These are phyloP conservation scores for Clarireedia monteithiana DNA, from an alignment of 2,329 filamentous ascomycete species.

Conservation along the genomic window DNA sequence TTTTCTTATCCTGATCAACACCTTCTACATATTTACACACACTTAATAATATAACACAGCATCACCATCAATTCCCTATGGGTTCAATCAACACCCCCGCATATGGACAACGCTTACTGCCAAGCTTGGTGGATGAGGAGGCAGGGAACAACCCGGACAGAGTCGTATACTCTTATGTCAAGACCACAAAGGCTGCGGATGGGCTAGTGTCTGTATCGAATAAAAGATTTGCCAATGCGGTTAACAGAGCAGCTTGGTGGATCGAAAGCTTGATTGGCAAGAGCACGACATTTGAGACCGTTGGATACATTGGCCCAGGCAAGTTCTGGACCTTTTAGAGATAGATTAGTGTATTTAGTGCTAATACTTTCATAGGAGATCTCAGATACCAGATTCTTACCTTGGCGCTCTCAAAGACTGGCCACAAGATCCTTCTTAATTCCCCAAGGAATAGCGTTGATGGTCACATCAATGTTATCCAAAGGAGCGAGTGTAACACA, in stretches of 20 bases:
- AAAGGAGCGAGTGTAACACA: neutral
- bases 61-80: neutral
- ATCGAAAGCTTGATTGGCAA: constrained; percentile 17
- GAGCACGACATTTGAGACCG: constrained; percentile 5
- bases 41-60: neutral
- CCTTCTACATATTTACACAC: neutral
- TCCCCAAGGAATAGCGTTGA: constrained; percentile 3
- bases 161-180: neutral
- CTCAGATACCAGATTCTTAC: constrained; percentile 5
- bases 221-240: constrained; percentile 13
- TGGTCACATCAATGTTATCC: constrained; percentile 8
- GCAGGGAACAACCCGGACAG: neutral
- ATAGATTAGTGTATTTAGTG: too few species aligned
- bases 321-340: neutral
- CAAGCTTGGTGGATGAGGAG: constrained; percentile 1
- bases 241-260: constrained; percentile 16
- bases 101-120: constrained; percentile 5
- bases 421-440: constrained; percentile 5
- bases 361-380: constrained; percentile 3
- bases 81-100: neutral
- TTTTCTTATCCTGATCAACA: neutral
- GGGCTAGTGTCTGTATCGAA: constrained; percentile 13
- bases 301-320: constrained; percentile 9
- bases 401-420: constrained; percentile 3
- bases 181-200: neutral